Evolutionary conservation across 2,329 filamentous ascomycete genomes (phyloP).

Genomic region (Sporothrix dimorphospora): DNA sequence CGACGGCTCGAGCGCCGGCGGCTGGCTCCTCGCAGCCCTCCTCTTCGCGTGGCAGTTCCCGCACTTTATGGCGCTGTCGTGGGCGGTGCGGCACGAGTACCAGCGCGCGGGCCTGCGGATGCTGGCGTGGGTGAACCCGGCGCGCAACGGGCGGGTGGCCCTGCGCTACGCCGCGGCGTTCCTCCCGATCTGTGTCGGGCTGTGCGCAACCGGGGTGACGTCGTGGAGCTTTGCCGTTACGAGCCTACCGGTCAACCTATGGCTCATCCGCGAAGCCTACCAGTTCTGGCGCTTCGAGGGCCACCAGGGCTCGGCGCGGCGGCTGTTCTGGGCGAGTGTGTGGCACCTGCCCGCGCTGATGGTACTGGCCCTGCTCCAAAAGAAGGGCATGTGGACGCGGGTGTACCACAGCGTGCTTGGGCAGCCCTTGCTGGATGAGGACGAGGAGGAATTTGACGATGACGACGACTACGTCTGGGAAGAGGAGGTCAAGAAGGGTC

Average conservation of each 20-base stretch:
- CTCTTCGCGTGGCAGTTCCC: constrained; percentile 98
- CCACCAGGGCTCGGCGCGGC: constrained; percentile 76
- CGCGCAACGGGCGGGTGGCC: constrained; percentile 82
- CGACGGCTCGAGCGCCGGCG: constrained; percentile 68
- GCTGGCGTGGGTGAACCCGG: constrained; percentile 87
- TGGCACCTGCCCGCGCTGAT: constrained; percentile 92
- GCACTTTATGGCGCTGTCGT: constrained; percentile 94
- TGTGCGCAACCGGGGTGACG: constrained; percentile 80
- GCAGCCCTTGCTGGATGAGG: constrained; percentile 57
- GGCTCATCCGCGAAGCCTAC: constrained; percentile 80
- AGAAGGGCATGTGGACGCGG: constrained; percentile 87
- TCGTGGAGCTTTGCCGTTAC: constrained; percentile 83
- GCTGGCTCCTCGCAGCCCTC: constrained; percentile 83
- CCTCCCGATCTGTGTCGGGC: constrained; percentile 79
- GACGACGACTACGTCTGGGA: constrained; percentile 45
- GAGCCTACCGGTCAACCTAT: constrained; percentile 79
- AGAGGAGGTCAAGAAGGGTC: constrained; percentile 4
- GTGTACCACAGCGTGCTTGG: constrained; percentile 74
- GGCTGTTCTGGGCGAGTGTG: constrained; percentile 95
- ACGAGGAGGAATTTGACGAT: constrained; percentile 57
- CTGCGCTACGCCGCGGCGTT: constrained; percentile 84
- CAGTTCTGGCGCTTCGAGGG: constrained; percentile 81
- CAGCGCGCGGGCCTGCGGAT: constrained; percentile 67
- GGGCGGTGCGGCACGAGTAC: constrained; percentile 89
- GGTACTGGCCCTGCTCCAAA: constrained; percentile 87